Conservation (phyloP, 2,329 filamentous ascomycete species). For the Huntiella savannae region DNA sequence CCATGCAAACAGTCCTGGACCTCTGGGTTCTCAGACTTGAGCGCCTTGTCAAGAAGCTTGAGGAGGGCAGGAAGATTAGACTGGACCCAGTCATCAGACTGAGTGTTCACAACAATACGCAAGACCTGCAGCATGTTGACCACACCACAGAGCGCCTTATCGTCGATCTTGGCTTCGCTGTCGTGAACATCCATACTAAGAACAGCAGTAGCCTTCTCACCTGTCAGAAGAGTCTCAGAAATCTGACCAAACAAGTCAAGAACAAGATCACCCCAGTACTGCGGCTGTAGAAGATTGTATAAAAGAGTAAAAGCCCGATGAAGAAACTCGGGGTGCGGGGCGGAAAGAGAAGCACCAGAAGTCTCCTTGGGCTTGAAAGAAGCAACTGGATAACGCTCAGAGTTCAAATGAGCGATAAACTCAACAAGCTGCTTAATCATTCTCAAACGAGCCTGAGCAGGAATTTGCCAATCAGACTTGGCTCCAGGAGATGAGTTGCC, state of each 20-base stretch:
- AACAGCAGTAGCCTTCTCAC: constrained; percentile 51
- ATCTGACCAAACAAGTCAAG: constrained; percentile 73
- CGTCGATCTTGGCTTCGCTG: constrained; percentile 53
- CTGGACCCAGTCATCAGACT: constrained; percentile 78
- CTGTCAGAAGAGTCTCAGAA: constrained; percentile 66
- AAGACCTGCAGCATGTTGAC: constrained; percentile 83
- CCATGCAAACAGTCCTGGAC: constrained; percentile 83
- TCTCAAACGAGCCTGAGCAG: constrained; percentile 47
- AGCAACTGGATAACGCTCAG: constrained; percentile 60
- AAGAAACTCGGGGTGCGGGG: constrained; percentile 15
- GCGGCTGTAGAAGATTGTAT: constrained; percentile 65
- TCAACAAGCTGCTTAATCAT: constrained; percentile 91
- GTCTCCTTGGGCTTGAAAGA: constrained; percentile 46
- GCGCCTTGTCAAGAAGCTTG: constrained; percentile 72
- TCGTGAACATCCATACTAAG: constrained; percentile 40
- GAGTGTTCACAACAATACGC: constrained; percentile 71
- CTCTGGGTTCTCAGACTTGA: constrained; percentile 77
- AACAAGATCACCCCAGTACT: constrained; percentile 82
- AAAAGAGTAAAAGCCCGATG: constrained; percentile 70
- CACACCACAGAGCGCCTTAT: constrained; percentile 38
- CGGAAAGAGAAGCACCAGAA: constrained; percentile 23
- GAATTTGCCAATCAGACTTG: constrained; percentile 48
- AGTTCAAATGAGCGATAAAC: constrained; percentile 72
- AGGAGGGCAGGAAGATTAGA: constrained; percentile 60
- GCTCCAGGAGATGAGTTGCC: constrained; percentile 7